Percentiles rank a stretch among this genome's conserved stretches.
Evolutionary conservation across 2,329 filamentous ascomycete species (phyloP).

Genomic region (Magnaporthiopsis poae): DNA sequence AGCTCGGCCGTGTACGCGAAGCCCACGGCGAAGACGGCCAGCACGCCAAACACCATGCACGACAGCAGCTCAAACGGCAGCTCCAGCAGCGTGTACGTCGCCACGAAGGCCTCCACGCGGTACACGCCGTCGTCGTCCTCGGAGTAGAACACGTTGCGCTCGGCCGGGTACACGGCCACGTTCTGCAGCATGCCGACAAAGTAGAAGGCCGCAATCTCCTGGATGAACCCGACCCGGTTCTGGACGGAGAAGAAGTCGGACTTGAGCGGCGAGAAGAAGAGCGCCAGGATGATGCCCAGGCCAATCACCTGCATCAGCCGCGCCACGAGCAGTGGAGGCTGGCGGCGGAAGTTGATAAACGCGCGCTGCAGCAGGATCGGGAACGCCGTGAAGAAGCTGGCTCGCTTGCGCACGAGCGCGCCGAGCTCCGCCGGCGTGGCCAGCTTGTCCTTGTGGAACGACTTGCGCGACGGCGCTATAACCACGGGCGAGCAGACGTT

Average conservation of each 20-base stretch:
- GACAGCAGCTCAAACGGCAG: conserved; percentile 61
- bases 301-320: conserved; percentile 59
- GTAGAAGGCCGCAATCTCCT: conserved; percentile 62
- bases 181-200: conserved; percentile 74
- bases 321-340: conserved; percentile 54
- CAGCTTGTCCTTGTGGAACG: conserved; percentile 34
- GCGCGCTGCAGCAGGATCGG: conserved; percentile 59
- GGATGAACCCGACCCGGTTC: conserved; percentile 62
- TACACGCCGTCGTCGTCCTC: conserved; percentile 68
- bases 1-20: conserved; percentile 52
- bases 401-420: conserved; percentile 52
- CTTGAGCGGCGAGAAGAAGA: conserved; percentile 64
- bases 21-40: conserved; percentile 55
- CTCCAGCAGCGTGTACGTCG: conserved; percentile 60
- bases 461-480: conserved; percentile 1
- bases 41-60: conserved; percentile 54
- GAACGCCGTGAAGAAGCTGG: conserved; percentile 52
- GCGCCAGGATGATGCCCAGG: conserved; percentile 50
- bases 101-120: conserved; percentile 58
- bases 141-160: conserved; percentile 67
- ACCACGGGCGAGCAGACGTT: conserved; percentile 10
- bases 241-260: conserved; percentile 62
- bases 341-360: conserved; percentile 57
- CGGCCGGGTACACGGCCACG: conserved; percentile 61
- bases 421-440: conserved; percentile 64